These are phyloP conservation scores for Tetrahymena borealis DNA, from an alignment of 73 alveolate species.

Conservation along the genomic window DNA sequence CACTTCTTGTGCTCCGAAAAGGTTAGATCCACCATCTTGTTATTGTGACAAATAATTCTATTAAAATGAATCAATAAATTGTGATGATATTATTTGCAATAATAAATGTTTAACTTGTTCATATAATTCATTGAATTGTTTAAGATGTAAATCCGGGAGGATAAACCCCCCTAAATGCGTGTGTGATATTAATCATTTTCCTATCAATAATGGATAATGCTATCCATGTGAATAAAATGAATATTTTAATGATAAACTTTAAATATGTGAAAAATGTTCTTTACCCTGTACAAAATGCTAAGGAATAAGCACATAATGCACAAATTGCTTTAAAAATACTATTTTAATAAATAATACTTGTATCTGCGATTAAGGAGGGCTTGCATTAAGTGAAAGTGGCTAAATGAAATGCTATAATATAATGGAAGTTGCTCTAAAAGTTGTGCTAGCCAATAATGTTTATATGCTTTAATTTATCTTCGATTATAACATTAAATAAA, in stretches of 20 bases:
- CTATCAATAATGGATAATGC: background rate
- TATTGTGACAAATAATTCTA: background rate
- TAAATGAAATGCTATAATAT: background rate
- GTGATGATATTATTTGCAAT: too few relatives aligned
- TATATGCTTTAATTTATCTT: background rate
- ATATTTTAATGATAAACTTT: background rate
- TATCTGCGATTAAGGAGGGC: background rate
- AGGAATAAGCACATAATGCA: background rate
- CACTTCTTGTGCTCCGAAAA: background rate
- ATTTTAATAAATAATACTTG: background rate
- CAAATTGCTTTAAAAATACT: background rate
- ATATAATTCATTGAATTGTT: too few relatives aligned
- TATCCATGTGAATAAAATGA: background rate
- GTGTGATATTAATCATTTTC: background rate
- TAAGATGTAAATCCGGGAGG: background rate
- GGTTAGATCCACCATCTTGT: background rate
- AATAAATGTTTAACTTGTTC: too few relatives aligned
- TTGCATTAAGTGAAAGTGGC: background rate
- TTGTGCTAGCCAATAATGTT: background rate
- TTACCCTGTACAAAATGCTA: background rate
- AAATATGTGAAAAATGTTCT: background rate
- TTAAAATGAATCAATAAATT: too few relatives aligned
- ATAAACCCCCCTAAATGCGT: background rate
- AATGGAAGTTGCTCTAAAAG: background rate
- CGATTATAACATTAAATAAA: background rate